Conservation (phyloP, 352 stramenopile genomes). For the Phytophthora hibernalis region DNA sequence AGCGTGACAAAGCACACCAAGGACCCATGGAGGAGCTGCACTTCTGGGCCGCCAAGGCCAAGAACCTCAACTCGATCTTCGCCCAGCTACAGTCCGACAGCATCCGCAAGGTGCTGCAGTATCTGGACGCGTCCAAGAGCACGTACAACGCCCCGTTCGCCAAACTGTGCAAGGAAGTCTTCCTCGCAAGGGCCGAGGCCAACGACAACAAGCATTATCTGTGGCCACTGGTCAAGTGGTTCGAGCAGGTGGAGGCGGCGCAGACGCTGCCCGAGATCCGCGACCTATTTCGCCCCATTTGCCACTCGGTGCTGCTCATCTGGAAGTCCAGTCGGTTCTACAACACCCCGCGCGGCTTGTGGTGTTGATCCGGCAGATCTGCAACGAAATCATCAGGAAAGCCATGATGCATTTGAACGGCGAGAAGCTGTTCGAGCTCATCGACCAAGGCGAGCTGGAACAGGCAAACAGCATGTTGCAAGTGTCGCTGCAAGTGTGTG, state of each 20-base stretch:
- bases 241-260: constrained; percentile 47
- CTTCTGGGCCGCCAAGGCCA: constrained; percentile 89
- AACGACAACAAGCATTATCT: constrained; percentile 91
- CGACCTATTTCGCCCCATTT: constrained; percentile 86
- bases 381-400: constrained; percentile 90
- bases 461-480: constrained; percentile 78
- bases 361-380: constrained; percentile 89
- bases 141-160: constrained; percentile 94
- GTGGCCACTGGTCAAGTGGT: constrained; percentile 73
- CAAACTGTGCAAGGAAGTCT: constrained; percentile 93
- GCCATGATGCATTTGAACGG: constrained; percentile 76
- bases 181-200: constrained; percentile 84
- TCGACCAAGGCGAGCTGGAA: constrained; percentile 78
- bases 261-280: constrained; percentile 62
- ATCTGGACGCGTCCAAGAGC: constrained; percentile 87
- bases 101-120: constrained; percentile 89
- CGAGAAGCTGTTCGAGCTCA: constrained; percentile 81
- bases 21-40: constrained; percentile 88
- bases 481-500: constrained; percentile 81
- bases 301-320: constrained; percentile 89
- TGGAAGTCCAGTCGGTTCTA: constrained; percentile 94
- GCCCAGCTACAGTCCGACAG: constrained; percentile 89
- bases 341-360: constrained; percentile 91
- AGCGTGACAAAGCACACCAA: constrained; percentile 59
- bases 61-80: constrained; percentile 93